These are phyloP conservation scores for Alternaria gaisen DNA, from an alignment of 2,329 filamentous ascomycete species.

Conservation along the genomic window DNA sequence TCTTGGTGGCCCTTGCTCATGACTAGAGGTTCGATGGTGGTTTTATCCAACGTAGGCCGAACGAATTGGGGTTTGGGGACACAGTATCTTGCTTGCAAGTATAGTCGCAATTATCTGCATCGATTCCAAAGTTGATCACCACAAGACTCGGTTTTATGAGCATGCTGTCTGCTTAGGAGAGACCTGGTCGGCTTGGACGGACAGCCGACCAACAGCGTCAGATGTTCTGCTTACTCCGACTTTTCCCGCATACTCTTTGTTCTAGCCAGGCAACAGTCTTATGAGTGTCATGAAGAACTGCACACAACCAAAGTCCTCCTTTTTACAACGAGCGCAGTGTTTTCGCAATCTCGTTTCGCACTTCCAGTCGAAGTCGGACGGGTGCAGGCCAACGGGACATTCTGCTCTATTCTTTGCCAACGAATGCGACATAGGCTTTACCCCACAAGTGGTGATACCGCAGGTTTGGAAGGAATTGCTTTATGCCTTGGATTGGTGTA, in stretches of 20 bases:
- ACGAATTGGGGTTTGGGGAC: neutral
- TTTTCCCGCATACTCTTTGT: neutral
- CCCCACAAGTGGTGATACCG: accelerated
- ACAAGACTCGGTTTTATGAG: neutral
- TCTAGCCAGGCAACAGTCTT: constrained; percentile 3
- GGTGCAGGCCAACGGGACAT: neutral
- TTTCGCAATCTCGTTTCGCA: neutral
- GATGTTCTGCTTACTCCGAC: neutral
- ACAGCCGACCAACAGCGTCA: constrained; percentile 3
- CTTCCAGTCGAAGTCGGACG: too few relatives aligned
- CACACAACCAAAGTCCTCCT: neutral
- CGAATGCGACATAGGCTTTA: neutral
- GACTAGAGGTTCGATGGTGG: neutral
- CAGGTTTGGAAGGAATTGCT: neutral
- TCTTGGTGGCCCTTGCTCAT: neutral
- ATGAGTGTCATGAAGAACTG: neutral
- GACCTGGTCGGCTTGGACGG: neutral
- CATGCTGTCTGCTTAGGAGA: neutral
- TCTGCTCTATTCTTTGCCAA: neutral
- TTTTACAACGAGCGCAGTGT: neutral
- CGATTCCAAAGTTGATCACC: neutral
- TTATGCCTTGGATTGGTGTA: neutral
- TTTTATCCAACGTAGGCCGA: neutral
- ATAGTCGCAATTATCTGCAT: too few relatives aligned
- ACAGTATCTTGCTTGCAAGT: neutral